Evolutionary conservation across 495 filamentous ascomycete genomes (phyloP).

Genomic region (Penicillium alfredii): DNA sequence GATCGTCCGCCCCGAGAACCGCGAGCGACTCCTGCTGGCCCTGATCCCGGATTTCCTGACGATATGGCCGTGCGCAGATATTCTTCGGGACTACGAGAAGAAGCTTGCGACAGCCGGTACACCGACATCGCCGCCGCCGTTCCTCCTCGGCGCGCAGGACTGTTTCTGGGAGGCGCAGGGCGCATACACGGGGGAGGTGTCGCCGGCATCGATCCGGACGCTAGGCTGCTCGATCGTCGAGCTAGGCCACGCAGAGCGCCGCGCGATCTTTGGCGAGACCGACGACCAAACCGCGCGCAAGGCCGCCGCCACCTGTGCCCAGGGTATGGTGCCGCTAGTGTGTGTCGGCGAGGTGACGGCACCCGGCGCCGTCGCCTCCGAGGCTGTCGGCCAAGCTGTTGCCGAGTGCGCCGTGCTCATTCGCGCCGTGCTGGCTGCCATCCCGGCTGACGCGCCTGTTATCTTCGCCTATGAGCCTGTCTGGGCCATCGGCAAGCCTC

Average conservation of each 20-base stretch:
- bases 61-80: constrained; percentile 49
- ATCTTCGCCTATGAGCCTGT: constrained; percentile 85
- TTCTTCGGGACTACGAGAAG: constrained; percentile 38
- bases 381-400: constrained; percentile 53
- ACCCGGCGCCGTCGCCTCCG: constrained; percentile 42
- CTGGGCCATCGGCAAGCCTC: constrained; percentile 74
- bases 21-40: constrained; percentile 78
- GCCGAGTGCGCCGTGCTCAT: constrained; percentile 61
- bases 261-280: constrained; percentile 63
- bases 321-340: constrained; percentile 69
- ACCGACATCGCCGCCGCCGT: constrained; percentile 25
- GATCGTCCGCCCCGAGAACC: constrained; percentile 36
- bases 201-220: constrained; percentile 55
- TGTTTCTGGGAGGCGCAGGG: constrained; percentile 56
- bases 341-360: constrained; percentile 66
- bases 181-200: constrained; percentile 73
- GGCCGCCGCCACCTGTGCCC: constrained; percentile 55
- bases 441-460: constrained; percentile 57
- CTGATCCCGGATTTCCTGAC: constrained; percentile 75
- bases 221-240: constrained; percentile 67
- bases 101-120: constrained; percentile 22
- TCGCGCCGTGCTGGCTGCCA: constrained; percentile 49
- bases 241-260: constrained; percentile 73
- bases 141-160: constrained; percentile 72
- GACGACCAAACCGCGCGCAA: constrained; percentile 59